A percentile compares a stretch with the other conserved stretches of the same genome.
phyloP scores from a whole-genome alignment of 2,329 filamentous ascomycete species.

The Fusarium nurragi region DNA sequence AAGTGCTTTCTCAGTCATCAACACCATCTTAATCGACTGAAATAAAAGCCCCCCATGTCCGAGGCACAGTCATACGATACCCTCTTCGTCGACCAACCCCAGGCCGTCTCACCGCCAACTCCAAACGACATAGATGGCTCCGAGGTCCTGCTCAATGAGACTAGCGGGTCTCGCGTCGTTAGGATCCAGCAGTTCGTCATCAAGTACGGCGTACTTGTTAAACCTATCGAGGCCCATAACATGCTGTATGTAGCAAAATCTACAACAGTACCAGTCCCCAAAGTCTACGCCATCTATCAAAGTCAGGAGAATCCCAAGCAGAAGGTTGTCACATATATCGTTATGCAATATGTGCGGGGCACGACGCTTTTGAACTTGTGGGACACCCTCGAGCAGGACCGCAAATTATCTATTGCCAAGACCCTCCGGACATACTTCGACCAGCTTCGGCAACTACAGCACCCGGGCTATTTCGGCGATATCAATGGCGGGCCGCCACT shows the following conservation, averaged over 20 bases:
- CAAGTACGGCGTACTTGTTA: slow-evolving; percentile 25
- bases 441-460: slow-evolving; percentile 22
- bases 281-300: slow-evolving; percentile 38
- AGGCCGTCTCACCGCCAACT: too few relatives aligned
- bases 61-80: too few relatives aligned
- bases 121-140: too few relatives aligned
- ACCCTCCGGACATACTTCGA: slow-evolving; percentile 16
- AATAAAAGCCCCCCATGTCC: too few relatives aligned
- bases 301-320: not conserved
- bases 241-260: slow-evolving; percentile 34
- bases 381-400: not conserved
- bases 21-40: too few relatives aligned
- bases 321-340: slow-evolving; percentile 25
- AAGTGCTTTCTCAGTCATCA: too few relatives aligned
- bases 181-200: slow-evolving; percentile 13
- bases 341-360: slow-evolving; percentile 32
- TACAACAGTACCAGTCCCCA: slow-evolving; percentile 28
- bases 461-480: slow-evolving; percentile 34
- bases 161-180: not conserved
- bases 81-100: too few relatives aligned
- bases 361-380: slow-evolving; percentile 9
- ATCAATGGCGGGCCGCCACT: slow-evolving; percentile 22
- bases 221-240: slow-evolving; percentile 32
- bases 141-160: too few relatives aligned
- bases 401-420: slow-evolving; percentile 12